Conservation (phyloP, 2,329 filamentous ascomycete genomes). For the Trichoderma atroviride region DNA sequence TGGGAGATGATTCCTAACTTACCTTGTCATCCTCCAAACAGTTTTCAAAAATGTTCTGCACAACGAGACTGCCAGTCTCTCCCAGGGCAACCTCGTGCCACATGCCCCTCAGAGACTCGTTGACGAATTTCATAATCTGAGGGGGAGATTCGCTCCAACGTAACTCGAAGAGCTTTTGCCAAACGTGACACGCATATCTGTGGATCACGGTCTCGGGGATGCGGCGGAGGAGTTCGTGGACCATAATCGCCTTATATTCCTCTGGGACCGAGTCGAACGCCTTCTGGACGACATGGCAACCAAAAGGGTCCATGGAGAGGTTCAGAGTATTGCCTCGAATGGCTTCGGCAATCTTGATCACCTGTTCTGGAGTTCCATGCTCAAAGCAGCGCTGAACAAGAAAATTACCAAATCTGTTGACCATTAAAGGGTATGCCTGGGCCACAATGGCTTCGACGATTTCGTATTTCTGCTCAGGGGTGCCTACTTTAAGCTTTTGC, state of each 20-base stretch:
- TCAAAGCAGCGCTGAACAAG: constrained; percentile 98
- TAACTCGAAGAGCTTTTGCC: constrained; percentile 98
- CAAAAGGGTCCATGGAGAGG: constrained; percentile 97
- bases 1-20: constrained; percentile 33
- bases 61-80: constrained; percentile 95
- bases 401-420: constrained; percentile 98
- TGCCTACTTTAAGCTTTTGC: constrained; percentile 97
- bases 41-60: constrained; percentile 99
- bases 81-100: constrained; percentile 98
- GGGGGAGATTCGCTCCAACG: constrained; percentile 93
- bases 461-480: constrained; percentile 91
- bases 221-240: constrained; percentile 91
- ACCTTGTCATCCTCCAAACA: constrained; percentile 99
- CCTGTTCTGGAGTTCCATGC: constrained; percentile 91
- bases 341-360: constrained; percentile 90
- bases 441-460: constrained; percentile 96
- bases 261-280: constrained; percentile 97
- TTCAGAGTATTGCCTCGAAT: constrained; percentile 93
- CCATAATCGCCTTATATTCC: constrained; percentile 97
- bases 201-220: constrained; percentile 99
- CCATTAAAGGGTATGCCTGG: constrained; percentile 93
- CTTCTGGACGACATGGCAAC: constrained; percentile 97
- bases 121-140: constrained; percentile 98
- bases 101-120: constrained; percentile 91
- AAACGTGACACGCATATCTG: constrained; percentile 97